Evolutionary conservation across 1,284 basidiomycete species (phyloP), one percentile per base, ranked within the genome.

Genomic region (Cryptococcus wingfieldii): DNA sequence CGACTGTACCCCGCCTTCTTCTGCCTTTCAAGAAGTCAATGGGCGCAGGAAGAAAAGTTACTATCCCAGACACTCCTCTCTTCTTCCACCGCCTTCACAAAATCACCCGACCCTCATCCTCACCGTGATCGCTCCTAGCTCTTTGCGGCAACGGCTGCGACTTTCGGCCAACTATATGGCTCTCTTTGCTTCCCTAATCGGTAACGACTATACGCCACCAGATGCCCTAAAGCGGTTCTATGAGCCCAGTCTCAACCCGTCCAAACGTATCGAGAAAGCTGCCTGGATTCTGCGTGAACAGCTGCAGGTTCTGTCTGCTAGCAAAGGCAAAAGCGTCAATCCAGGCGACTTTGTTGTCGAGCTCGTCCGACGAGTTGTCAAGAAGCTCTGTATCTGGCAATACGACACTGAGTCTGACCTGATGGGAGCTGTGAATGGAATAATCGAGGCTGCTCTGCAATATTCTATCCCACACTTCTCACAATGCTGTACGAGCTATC

Each of bases 141-240:
- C 76, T 0, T 81, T 93, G 18, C 86, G 89, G 2, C 72, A 79
- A 1, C 82, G 87, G 56, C 76, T 94, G 2, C 80, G 84, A 38
- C 74, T 93, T 3, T 86, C 90, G 0, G 76, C 83, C 0, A 81
- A 84, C 0, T 81, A 90, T 49, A 82, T 95, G 18, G 90, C 92
- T 1, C 81, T 95, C 10, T 79, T 95, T n/a, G 89, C 86, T 10
- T 86, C 89, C 2, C 78, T 95, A 2, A 83, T 90, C 9, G 92
- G 92, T 31, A 94, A 93, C 70, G 92, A 95, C 72, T 90, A 86
- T 67, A 81, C 85, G 0, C 76, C 82, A 72, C 67, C 81, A 72
- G 62, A 79, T 16, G 67, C 77, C 27, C 76, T 58, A 8, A 55
- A 66, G 5, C 56, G 62, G 1, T 66, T 73, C 56, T 72, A 72